These are phyloP conservation scores for Dentipellis sp. DNA, from an alignment of 768 basidiomycete species.

Conservation along the genomic window DNA sequence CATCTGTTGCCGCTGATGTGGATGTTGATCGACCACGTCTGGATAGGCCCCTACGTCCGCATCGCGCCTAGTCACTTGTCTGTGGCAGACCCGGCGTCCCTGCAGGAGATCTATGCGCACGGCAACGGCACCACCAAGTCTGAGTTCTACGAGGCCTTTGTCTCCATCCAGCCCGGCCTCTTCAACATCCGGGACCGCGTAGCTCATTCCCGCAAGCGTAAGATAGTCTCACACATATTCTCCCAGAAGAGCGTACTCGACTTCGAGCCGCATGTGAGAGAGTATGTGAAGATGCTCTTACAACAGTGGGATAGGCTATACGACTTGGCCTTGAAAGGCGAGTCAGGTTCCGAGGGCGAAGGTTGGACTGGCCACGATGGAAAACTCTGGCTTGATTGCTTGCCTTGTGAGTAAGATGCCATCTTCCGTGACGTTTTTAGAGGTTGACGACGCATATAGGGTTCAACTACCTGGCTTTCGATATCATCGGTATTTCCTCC, in stretches of 20 bases:
- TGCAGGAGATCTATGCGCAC: conserved; percentile 34
- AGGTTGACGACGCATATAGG: conserved; percentile 20
- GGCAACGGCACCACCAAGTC: conserved; percentile 31
- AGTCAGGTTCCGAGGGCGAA: conserved; percentile 44
- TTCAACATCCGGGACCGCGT: conserved; percentile 67
- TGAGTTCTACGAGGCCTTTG: conserved; percentile 35
- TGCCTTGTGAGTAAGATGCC: conserved; percentile 46
- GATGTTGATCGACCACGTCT: background rate
- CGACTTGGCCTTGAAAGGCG: conserved; percentile 39
- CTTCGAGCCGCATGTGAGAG: conserved; percentile 72
- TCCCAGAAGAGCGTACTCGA: conserved; percentile 78
- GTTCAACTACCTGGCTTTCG: conserved; percentile 60
- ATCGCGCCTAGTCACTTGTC: conserved; percentile 38
- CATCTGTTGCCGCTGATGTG: background rate
- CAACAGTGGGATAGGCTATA: conserved; percentile 66
- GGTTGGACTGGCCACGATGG: conserved; percentile 50
- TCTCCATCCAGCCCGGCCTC: conserved; percentile 41
- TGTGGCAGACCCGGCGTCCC: conserved; percentile 34
- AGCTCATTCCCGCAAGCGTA: conserved; percentile 81
- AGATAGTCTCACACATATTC: conserved; percentile 82
- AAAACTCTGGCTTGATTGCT: conserved; percentile 62
- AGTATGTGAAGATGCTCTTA: conserved; percentile 49
- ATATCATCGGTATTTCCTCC: conserved; percentile 54
- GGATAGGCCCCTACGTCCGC: conserved; percentile 29
- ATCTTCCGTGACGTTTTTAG: background rate